Evolutionary conservation across 2,329 filamentous ascomycete genomes (phyloP), one percentile per base, ranked within the genome.

Genomic region (Thermomyces lanuginosus): DNA sequence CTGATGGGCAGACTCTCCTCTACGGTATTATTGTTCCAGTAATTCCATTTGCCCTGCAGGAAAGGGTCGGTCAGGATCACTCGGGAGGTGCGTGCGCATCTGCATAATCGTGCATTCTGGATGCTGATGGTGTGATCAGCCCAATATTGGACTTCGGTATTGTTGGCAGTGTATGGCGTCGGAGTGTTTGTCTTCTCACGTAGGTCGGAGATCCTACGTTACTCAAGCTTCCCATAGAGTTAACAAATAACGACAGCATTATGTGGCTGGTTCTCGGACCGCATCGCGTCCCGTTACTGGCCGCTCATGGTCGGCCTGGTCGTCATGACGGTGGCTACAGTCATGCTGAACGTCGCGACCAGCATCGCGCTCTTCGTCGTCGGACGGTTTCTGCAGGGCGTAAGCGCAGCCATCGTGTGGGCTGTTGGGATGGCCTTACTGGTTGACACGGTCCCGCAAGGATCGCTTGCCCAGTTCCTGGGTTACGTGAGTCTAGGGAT

Each of bases 381-480:
- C 19, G 69, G 67, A 4, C 55, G 70, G 16, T 40, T 69, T 0
- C 45, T 73, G 1, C 69, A 74, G 39, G 70, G 70, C 1, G 49
- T 64, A 11, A 66, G 63, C 29, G 65, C 58, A 5, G 67, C 64
- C 0, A 56, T 72, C 16, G 68, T 74, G 0, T 71, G 68, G 61
- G 70, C 65, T 0, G 61, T 69, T 6, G 65, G 69, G 1, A 46
- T 73, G 7, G 65, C 69, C 1, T 53, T 75, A 32, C 56, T 69
- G 20, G 49, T 69, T 4, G 70, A 74, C 40, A 69, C 69, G 0
- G 68, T 74, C 5, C 56, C 61, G 0, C 56, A 52, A 2, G 53
- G 64, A 26, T 65, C 69, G 24, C 43, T 76, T 19, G 72, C 70
- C 2, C 71, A 70, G 42, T 65, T 64, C 1, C 65, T 76, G 40